These are phyloP conservation scores for Arthrobotrys conoides DNA, from an alignment of 2,329 filamentous ascomycete genomes.

Conservation along the genomic window DNA sequence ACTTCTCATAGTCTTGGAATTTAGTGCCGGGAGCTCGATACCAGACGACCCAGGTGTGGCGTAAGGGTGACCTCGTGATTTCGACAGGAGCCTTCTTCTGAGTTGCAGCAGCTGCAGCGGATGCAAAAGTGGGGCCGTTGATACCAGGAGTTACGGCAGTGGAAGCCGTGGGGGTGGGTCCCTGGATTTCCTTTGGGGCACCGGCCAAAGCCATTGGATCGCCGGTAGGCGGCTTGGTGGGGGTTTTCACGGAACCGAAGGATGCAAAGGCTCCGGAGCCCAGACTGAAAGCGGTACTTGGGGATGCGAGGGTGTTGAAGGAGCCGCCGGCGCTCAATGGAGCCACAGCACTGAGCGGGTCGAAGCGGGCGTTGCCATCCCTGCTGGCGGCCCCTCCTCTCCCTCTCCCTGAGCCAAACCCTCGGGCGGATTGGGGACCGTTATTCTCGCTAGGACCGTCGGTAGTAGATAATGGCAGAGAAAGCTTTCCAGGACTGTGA, in stretches of 20 bases:
- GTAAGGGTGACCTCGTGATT: slow-evolving; percentile 70
- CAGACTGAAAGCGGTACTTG: slow-evolving; percentile 88
- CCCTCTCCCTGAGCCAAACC: slow-evolving; percentile 48
- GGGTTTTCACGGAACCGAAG: slow-evolving; percentile 83
- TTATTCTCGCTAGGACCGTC: slow-evolving; percentile 28
- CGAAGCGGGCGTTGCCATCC: slow-evolving; percentile 52
- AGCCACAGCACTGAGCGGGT: slow-evolving; percentile 51
- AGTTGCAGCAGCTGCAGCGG: slow-evolving; percentile 66
- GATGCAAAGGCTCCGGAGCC: slow-evolving; percentile 96
- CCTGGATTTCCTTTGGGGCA: slow-evolving; percentile 76
- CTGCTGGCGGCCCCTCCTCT: slow-evolving; percentile 41
- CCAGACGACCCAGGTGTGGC: slow-evolving; percentile 95
- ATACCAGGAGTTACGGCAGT: slow-evolving; percentile 66
- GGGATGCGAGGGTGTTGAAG: slow-evolving; percentile 70
- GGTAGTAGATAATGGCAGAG: slow-evolving; percentile 43
- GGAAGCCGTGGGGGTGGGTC: slow-evolving; percentile 68
- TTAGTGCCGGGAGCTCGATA: slow-evolving; percentile 97
- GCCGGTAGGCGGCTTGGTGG: slow-evolving; percentile 66
- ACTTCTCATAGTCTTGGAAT: slow-evolving; percentile 98
- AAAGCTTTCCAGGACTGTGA: slow-evolving; percentile 54
- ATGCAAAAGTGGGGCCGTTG: slow-evolving; percentile 64
- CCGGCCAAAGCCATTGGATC: slow-evolving; percentile 41
- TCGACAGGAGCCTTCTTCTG: slow-evolving; percentile 69
- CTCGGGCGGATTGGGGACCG: slow-evolving; percentile 43
- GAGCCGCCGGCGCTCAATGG: slow-evolving; percentile 56